Conservation (phyloP, 2,329 filamentous ascomycete genomes). For the Conoideocrella luteorostrata region DNA sequence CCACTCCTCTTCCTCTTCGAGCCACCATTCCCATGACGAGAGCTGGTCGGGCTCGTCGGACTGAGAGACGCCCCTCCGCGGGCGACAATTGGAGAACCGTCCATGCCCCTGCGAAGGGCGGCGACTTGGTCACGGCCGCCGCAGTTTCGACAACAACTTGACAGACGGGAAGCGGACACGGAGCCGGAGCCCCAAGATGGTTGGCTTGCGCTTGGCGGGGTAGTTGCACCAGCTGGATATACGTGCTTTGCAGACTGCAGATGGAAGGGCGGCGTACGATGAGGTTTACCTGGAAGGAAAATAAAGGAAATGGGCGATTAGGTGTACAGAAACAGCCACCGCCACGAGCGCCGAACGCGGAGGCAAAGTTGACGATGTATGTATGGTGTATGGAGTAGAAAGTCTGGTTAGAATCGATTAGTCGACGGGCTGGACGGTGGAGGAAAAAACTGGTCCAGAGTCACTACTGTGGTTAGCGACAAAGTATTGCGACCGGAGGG, state of each 20-base stretch:
- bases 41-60: slow-evolving; percentile 50
- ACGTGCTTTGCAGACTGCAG: slow-evolving; percentile 3
- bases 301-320: background rate
- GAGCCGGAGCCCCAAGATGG: slow-evolving; percentile 3
- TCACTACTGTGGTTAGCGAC: no score
- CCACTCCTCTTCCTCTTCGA: slow-evolving; percentile 54
- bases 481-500: no score
- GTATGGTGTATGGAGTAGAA: slow-evolving; percentile 4
- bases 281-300: background rate
- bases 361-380: slow-evolving; percentile 4
- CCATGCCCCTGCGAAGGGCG: slow-evolving; percentile 32
- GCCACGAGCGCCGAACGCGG: slow-evolving; percentile 8
- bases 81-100: slow-evolving; percentile 40
- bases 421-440: background rate
- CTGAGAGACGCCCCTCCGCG: slow-evolving; percentile 43
- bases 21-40: slow-evolving; percentile 41
- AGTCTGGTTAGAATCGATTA: slow-evolving; percentile 1
- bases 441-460: slow-evolving; percentile 7
- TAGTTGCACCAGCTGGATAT: slow-evolving; percentile 3
- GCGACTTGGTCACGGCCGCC: slow-evolving; percentile 13
- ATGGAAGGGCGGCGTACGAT: background rate
- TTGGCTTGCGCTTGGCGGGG: slow-evolving; percentile 3
- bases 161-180: slow-evolving; percentile 9
- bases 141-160: slow-evolving; percentile 12
- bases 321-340: background rate